These are phyloP conservation scores for Miscanthus sacchariflorus DNA, from an alignment of 202 grass and related monocot genomes.

Conservation along the genomic window DNA sequence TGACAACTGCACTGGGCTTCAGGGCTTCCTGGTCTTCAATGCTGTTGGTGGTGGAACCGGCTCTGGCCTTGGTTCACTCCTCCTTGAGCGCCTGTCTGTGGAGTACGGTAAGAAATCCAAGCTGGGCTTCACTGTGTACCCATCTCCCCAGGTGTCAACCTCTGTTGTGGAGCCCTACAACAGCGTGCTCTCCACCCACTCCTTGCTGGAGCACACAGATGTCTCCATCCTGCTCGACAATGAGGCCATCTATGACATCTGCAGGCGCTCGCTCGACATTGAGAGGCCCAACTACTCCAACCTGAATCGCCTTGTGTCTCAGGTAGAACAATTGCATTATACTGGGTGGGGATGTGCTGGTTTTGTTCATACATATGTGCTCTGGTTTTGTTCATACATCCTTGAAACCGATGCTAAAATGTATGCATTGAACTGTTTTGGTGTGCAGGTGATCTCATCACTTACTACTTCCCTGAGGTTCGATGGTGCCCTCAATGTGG, in stretches of 20 bases:
- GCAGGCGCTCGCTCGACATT: slow-evolving; percentile 74
- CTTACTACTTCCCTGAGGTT: slow-evolving; percentile 83
- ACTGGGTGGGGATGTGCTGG: not conserved
- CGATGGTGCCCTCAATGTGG: slow-evolving; percentile 83
- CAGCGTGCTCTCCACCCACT: slow-evolving; percentile 78
- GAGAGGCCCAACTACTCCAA: slow-evolving; percentile 81
- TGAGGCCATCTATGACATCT: slow-evolving; percentile 89
- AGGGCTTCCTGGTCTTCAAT: slow-evolving; percentile 92
- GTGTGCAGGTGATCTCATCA: slow-evolving; percentile 73
- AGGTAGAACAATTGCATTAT: slow-evolving; percentile 27
- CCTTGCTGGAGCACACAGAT: slow-evolving; percentile 83
- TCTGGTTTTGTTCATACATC: not conserved
- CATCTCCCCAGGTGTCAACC: slow-evolving; percentile 82
- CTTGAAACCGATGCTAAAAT: slow-evolving; percentile 2
- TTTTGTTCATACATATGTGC: not conserved
- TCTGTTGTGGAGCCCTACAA: slow-evolving; percentile 92
- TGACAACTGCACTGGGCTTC: slow-evolving; percentile 80
- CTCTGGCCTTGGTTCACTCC: slow-evolving; percentile 79
- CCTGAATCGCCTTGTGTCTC: slow-evolving; percentile 82
- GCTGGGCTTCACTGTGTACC: slow-evolving; percentile 87
- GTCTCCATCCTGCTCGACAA: slow-evolving; percentile 81
- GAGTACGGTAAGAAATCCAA: slow-evolving; percentile 89
- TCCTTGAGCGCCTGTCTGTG: slow-evolving; percentile 79
- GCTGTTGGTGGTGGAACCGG: slow-evolving; percentile 81
- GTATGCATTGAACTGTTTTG: not conserved